These are phyloP conservation scores for Rosa chinensis DNA, from an alignment of 306 rosid genomes.

Conservation along the genomic window DNA sequence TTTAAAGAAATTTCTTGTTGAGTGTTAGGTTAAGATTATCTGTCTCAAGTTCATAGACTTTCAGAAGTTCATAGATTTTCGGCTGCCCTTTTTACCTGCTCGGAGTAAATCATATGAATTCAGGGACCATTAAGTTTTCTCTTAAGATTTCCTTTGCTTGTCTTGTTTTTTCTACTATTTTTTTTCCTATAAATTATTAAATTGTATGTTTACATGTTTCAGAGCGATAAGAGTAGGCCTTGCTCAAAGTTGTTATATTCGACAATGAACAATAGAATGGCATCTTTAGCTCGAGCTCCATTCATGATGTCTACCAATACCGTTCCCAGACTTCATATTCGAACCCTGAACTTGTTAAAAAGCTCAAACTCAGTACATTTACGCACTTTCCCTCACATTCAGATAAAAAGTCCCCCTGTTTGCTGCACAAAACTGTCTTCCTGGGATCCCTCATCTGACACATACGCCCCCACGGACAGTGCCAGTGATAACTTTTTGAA, in stretches of 20 bases:
- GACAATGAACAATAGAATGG: conserved; percentile 43
- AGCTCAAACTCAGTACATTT: conserved; percentile 36
- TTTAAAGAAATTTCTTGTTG: background rate
- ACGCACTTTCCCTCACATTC: conserved; percentile 29
- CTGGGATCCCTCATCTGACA: conserved; percentile 67
- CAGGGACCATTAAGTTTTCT: background rate
- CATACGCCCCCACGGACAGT: conserved; percentile 45
- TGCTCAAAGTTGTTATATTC: conserved; percentile 13
- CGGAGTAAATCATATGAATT: background rate
- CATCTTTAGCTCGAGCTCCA: conserved; percentile 42
- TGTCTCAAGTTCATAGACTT: background rate
- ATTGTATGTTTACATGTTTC: conserved; percentile 15
- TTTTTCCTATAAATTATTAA: background rate
- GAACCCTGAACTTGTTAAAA: conserved; percentile 34
- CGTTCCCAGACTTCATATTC: conserved; percentile 25
- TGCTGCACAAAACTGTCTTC: conserved; percentile 62
- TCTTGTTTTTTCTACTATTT: background rate
- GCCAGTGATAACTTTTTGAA: conserved; percentile 47
- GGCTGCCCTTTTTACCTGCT: background rate
- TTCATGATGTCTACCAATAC: conserved; percentile 27
- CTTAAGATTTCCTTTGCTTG: background rate
- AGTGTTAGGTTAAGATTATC: background rate
- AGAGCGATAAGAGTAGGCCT: conserved; percentile 15
- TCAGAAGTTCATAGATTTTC: background rate
- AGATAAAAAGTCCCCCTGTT: conserved; percentile 35